Evolutionary conservation across 2,329 filamentous ascomycete species (phyloP).

Genomic region (Apiospora rasikravindrae): DNA sequence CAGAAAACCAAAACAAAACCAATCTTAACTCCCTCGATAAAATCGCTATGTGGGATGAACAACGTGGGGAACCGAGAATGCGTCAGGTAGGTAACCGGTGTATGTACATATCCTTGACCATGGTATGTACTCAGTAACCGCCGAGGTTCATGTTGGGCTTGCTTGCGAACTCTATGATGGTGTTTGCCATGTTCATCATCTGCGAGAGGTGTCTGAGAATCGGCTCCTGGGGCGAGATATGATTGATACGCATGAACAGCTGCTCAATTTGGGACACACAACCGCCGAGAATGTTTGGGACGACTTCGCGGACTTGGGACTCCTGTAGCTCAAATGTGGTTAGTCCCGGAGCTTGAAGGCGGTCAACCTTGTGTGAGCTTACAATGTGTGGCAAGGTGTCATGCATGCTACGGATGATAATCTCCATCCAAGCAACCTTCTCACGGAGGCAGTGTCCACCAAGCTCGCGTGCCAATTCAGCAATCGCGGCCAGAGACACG

Average conservation of each 20-base stretch:
- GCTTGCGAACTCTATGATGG: conserved; percentile 33
- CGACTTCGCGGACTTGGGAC: conserved; percentile 58
- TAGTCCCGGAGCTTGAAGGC: conserved; percentile 29
- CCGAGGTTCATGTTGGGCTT: conserved; percentile 24
- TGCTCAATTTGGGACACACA: conserved; percentile 58
- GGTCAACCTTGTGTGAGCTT: conserved; percentile 41
- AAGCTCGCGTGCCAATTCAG: conserved; percentile 66
- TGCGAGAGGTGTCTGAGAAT: conserved; percentile 53
- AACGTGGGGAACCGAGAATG: background rate
- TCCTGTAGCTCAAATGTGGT: conserved; percentile 47
- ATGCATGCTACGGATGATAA: conserved; percentile 60
- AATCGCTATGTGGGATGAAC: background rate
- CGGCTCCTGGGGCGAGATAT: conserved; percentile 51
- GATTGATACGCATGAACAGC: conserved; percentile 56
- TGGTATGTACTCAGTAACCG: conserved; percentile 4
- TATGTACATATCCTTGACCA: conserved; percentile 14
- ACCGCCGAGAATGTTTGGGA: conserved; percentile 62
- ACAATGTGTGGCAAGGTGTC: conserved; percentile 55
- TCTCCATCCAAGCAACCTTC: conserved; percentile 66
- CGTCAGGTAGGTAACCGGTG: background rate
- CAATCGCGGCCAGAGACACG: conserved; percentile 67
- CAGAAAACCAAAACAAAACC: background rate
- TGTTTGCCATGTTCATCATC: conserved; percentile 44
- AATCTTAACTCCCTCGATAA: conserved; percentile 14
- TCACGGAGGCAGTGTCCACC: conserved; percentile 57